Conservation (phyloP, 176 grass and related monocot genomes). For the Dactylis glomerata region DNA sequence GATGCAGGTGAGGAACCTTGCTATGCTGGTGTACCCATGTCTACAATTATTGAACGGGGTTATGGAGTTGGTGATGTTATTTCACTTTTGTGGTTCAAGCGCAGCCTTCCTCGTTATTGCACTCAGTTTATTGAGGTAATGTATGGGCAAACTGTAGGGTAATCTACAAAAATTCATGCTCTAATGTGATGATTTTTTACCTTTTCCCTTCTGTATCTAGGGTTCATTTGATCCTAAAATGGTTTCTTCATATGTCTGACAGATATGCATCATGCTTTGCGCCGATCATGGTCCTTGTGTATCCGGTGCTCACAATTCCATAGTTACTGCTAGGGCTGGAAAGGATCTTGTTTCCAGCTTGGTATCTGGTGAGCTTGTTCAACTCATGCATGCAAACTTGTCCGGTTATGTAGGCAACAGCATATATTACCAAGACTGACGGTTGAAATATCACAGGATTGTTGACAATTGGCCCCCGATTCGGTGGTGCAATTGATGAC, state of each 20-base stretch:
- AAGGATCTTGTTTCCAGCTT: constrained; percentile 97
- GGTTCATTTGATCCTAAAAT: constrained; percentile 20
- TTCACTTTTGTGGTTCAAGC: constrained; percentile 99
- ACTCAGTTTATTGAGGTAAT: constrained; percentile 98
- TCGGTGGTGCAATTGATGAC: constrained; percentile 99
- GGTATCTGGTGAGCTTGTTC: constrained; percentile 78
- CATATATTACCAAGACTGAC: neutral
- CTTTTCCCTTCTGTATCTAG: neutral
- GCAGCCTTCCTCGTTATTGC: constrained; percentile 96
- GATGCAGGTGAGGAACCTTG: constrained; percentile 92
- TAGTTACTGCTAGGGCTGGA: constrained; percentile 92
- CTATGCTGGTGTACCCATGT: constrained; percentile 98
- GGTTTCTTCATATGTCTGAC: constrained; percentile 24
- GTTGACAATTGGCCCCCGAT: constrained; percentile 95
- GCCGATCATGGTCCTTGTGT: constrained; percentile 98
- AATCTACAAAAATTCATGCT: neutral
- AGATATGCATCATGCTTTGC: constrained; percentile 98
- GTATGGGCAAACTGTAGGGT: constrained; percentile 12
- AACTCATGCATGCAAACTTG: constrained; percentile 9
- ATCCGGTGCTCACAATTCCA: constrained; percentile 97
- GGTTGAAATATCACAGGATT: constrained; percentile 53
- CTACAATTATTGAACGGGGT: constrained; percentile 89
- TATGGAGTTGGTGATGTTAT: constrained; percentile 99
- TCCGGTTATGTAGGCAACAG: neutral
- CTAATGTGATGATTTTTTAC: neutral